Evolutionary conservation across 2,329 filamentous ascomycete genomes (phyloP).

Genomic region (Akanthomyces lecanii): DNA sequence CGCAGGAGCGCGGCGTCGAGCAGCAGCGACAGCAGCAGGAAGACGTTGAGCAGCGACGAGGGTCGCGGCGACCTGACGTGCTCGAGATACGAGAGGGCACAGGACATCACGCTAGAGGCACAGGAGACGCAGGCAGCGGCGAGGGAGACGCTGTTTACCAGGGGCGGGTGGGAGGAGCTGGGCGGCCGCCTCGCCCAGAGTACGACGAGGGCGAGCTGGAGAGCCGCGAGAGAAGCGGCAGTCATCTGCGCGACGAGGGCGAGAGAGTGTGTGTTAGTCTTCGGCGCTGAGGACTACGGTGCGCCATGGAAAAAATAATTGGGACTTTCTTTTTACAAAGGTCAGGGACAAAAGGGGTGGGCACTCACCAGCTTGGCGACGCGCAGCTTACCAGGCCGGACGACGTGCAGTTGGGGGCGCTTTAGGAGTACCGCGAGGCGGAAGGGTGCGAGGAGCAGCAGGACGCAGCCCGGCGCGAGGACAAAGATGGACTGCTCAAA

Average conservation of each 20-base stretch:
- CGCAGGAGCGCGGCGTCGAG: slow-evolving; percentile 33
- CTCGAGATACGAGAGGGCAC: slow-evolving; percentile 30
- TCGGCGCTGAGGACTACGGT: not conserved
- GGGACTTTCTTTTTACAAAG: too few species aligned
- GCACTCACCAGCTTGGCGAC: slow-evolving; percentile 27
- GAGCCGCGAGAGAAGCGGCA: slow-evolving; percentile 25
- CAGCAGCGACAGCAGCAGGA: slow-evolving; percentile 32
- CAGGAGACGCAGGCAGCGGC: slow-evolving; percentile 31
- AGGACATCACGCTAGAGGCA: slow-evolving; percentile 29
- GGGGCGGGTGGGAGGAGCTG: slow-evolving; percentile 7
- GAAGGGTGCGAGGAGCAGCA: slow-evolving; percentile 30
- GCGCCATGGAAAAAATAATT: not conserved
- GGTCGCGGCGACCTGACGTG: slow-evolving; percentile 30
- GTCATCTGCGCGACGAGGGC: slow-evolving; percentile 21
- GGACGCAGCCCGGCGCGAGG: slow-evolving; percentile 28
- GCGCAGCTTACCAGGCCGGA: slow-evolving; percentile 25
- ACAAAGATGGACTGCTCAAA: slow-evolving; percentile 37
- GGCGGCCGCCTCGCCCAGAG: slow-evolving; percentile 27
- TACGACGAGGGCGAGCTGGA: slow-evolving; percentile 32
- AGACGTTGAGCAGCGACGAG: slow-evolving; percentile 30
- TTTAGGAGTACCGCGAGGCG: slow-evolving; percentile 27
- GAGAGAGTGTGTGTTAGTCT: not conserved
- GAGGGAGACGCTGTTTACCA: slow-evolving; percentile 27
- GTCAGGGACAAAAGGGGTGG: not conserved
- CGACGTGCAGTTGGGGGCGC: slow-evolving; percentile 21